These are phyloP conservation scores for Penicillium sclerotigenum DNA, from an alignment of 2,329 filamentous ascomycete species.

Conservation along the genomic window DNA sequence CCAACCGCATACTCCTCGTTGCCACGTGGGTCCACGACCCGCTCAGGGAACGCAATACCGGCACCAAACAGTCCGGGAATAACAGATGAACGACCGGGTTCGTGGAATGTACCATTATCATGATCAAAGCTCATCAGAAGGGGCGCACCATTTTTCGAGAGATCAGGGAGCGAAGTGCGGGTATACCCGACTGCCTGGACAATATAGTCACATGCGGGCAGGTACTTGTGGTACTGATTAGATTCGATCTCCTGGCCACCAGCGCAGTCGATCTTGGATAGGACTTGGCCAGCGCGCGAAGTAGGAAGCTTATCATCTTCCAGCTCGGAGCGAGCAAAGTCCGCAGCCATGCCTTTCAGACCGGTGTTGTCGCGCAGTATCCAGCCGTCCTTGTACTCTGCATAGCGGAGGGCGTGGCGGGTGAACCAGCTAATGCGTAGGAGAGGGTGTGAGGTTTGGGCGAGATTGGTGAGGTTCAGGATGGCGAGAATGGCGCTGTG, in stretches of 20 bases:
- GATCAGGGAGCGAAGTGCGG: slow-evolving; percentile 49
- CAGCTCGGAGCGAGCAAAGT: slow-evolving; percentile 58
- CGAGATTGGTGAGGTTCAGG: slow-evolving; percentile 57
- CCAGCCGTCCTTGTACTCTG: slow-evolving; percentile 61
- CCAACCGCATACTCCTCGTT: slow-evolving; percentile 63
- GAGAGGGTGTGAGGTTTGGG: slow-evolving; percentile 50
- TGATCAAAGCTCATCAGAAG: slow-evolving; percentile 32
- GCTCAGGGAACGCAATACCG: slow-evolving; percentile 63
- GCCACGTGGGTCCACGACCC: slow-evolving; percentile 58
- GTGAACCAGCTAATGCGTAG: slow-evolving; percentile 62
- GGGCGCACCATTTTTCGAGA: slow-evolving; percentile 38
- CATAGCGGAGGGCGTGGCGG: slow-evolving; percentile 59
- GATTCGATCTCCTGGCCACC: slow-evolving; percentile 40
- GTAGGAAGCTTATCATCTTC: slow-evolving; percentile 50
- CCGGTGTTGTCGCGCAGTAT: slow-evolving; percentile 64
- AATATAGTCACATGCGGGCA: slow-evolving; percentile 53
- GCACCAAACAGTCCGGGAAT: slow-evolving; percentile 58
- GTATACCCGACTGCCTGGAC: slow-evolving; percentile 61
- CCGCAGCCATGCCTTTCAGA: slow-evolving; percentile 59
- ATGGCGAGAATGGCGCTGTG: slow-evolving; percentile 63
- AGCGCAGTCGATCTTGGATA: slow-evolving; percentile 49
- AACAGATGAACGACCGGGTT: slow-evolving; percentile 37
- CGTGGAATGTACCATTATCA: slow-evolving; percentile 47
- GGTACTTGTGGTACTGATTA: slow-evolving; percentile 44
- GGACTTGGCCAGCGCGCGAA: slow-evolving; percentile 47